Conservation (phyloP, 2,329 filamentous ascomycete genomes). For the Fusarium tanahbumbuense region DNA sequence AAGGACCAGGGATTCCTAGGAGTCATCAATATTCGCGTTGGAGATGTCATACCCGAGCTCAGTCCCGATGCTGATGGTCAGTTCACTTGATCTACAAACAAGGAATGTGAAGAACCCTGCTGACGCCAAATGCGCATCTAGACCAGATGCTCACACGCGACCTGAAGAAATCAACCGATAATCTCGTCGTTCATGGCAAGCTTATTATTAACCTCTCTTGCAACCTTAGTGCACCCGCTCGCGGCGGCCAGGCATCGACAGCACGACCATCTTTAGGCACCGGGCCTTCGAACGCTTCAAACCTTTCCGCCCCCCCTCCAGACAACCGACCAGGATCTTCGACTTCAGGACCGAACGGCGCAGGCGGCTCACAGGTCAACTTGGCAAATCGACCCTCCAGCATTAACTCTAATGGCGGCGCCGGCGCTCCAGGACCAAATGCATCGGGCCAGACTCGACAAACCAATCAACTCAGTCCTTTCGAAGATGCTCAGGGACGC, state of each 20-base stretch:
- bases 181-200: conserved; percentile 96
- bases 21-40: conserved; percentile 96
- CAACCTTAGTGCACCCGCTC: conserved; percentile 79
- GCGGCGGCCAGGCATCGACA: conserved; percentile 59
- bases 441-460: conserved; percentile 49
- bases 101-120: conserved; percentile 45
- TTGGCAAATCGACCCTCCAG: conserved; percentile 62
- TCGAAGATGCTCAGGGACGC: conserved; percentile 95
- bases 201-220: conserved; percentile 96
- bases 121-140: conserved; percentile 53
- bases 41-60: conserved; percentile 87
- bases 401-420: conserved; percentile 53
- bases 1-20: conserved; percentile 99
- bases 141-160: conserved; percentile 99
- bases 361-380: conserved; percentile 54
- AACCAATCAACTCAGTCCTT: conserved; percentile 77
- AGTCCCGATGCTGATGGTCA: conserved; percentile 90
- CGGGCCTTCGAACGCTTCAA: conserved; percentile 59
- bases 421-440: conserved; percentile 47
- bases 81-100: conserved; percentile 47
- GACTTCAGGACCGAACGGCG: conserved; percentile 63
- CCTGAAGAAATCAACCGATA: conserved; percentile 97
- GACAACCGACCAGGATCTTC: conserved; percentile 65
- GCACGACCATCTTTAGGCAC: conserved; percentile 60
- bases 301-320: conserved; percentile 56